Conservation (phyloP, 2,329 filamentous ascomycete species). For the Hypoxylon sp. region DNA sequence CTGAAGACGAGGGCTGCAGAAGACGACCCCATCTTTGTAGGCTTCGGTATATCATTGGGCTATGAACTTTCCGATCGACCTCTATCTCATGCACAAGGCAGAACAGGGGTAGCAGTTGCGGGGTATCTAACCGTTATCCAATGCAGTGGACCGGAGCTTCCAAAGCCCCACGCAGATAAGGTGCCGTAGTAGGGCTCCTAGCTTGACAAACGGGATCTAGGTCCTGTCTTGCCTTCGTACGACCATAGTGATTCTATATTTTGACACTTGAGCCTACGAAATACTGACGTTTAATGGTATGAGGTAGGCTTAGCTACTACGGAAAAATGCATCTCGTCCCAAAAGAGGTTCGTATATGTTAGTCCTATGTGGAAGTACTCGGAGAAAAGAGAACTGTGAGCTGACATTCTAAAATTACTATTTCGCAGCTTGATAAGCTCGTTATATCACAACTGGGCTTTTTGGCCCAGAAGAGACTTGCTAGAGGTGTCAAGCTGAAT, state of each 20-base stretch:
- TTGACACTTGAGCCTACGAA: conserved; percentile 14
- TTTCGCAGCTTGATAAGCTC: conserved; percentile 89
- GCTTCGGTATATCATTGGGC: conserved; percentile 15
- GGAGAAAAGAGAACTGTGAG: conserved; percentile 4
- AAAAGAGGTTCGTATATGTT: conserved; percentile 51
- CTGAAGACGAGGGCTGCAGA: background rate
- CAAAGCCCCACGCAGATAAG: conserved; percentile 38
- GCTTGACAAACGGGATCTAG: background rate
- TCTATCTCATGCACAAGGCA: conserved; percentile 19
- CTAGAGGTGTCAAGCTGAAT: conserved; percentile 88
- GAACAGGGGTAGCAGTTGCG: conserved; percentile 22
- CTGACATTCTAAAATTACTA: conserved; percentile 15
- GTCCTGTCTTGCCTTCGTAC: conserved; percentile 9
- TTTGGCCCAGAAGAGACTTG: conserved; percentile 88
- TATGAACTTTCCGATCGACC: background rate
- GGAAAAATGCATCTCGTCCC: conserved; percentile 53
- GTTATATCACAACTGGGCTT: conserved; percentile 89
- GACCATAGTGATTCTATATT: conserved; percentile 7
- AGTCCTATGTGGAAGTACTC: background rate
- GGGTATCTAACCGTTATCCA: conserved; percentile 18
- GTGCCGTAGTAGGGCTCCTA: conserved; percentile 26
- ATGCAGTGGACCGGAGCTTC: conserved; percentile 21
- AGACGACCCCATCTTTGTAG: background rate
- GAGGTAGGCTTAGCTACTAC: conserved; percentile 8
- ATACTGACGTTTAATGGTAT: conserved; percentile 5